phyloP scores from a whole-genome alignment of 2,329 filamentous ascomycete genomes.

The Alternaria longipes region DNA sequence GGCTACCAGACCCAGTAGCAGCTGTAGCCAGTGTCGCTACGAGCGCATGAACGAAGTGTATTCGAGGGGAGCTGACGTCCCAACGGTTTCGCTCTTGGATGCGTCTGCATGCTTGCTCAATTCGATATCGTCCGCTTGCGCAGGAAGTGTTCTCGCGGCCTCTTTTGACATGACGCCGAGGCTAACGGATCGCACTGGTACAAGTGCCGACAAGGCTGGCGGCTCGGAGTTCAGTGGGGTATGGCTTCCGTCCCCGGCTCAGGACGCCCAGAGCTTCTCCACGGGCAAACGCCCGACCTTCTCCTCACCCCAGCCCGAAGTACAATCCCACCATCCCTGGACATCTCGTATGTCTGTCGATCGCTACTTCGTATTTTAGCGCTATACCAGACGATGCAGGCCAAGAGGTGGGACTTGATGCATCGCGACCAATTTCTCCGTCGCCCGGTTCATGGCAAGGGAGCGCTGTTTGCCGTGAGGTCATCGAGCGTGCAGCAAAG shows the following conservation, averaged over 20 bases:
- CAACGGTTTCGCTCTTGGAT: neutral
- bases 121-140: neutral
- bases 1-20: neutral
- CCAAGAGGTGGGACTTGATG: slow-evolving; percentile 12
- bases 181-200: neutral
- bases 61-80: neutral
- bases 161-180: neutral
- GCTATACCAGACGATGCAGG: slow-evolving; percentile 3
- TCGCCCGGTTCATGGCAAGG: slow-evolving; percentile 3
- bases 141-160: neutral
- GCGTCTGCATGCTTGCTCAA: neutral
- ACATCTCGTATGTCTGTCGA: neutral
- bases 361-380: neutral
- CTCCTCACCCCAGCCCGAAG: slow-evolving; percentile 7
- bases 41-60: neutral
- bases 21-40: neutral
- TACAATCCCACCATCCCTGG: neutral
- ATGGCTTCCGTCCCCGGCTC: neutral
- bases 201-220: neutral
- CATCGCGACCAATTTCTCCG: slow-evolving; percentile 15
- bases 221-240: neutral
- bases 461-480: neutral
- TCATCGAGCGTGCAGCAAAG: slow-evolving; percentile 2
- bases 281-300: slow-evolving; percentile 6
- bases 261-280: neutral